Evolutionary conservation across 345 rosid genomes (phyloP).

Genomic region (Ceriops decandra): DNA sequence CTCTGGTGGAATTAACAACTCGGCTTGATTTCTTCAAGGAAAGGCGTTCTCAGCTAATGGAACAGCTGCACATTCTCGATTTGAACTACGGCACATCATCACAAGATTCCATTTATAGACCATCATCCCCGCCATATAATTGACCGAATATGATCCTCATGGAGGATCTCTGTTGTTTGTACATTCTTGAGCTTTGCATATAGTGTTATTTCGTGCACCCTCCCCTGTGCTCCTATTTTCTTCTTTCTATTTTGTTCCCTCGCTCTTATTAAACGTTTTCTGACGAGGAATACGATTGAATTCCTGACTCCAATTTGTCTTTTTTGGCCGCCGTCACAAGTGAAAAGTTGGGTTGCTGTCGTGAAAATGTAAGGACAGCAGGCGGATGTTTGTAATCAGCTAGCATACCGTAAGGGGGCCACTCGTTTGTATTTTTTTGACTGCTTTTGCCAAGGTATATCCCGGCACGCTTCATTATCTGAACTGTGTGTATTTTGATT

Average conservation of each 20-base stretch:
- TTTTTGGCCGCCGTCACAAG: neutral
- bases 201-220: conserved; percentile 26
- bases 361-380: conserved; percentile 16
- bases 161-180: conserved; percentile 27
- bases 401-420: neutral
- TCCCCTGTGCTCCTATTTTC: neutral
- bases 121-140: conserved; percentile 96
- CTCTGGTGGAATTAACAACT: conserved; percentile 83
- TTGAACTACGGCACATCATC: conserved; percentile 76
- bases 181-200: conserved; percentile 50
- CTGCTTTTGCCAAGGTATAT: too few species aligned
- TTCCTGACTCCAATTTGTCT: conserved; percentile 11
- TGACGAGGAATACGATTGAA: conserved; percentile 28
- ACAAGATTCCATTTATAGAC: conserved; percentile 76
- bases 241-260: neutral
- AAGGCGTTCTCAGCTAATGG: conserved; percentile 96
- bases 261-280: neutral
- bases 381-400: conserved; percentile 9
- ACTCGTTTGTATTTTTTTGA: neutral
- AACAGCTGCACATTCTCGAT: conserved; percentile 94
- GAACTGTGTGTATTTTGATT: too few species aligned
- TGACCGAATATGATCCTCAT: conserved; percentile 24
- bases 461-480: too few species aligned
- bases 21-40: conserved; percentile 99
- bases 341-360: conserved; percentile 1